phyloP scores from a whole-genome alignment of 768 basidiomycete genomes.

The Termitomyces sp. region DNA sequence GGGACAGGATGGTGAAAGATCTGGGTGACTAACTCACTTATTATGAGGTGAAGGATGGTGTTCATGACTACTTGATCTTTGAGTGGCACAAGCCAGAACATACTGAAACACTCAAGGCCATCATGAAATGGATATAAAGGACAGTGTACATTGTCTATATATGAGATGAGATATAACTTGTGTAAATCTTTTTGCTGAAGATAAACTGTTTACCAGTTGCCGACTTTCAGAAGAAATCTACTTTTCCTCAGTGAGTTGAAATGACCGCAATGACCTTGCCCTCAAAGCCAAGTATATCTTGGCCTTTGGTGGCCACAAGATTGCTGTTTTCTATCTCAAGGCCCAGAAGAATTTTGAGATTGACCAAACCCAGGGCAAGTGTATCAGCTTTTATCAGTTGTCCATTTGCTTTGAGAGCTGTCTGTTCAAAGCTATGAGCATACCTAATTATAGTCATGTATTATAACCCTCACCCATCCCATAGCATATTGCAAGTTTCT shows the following conservation, averaged over 20 bases:
- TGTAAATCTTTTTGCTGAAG: not conserved
- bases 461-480: slow-evolving; percentile 61
- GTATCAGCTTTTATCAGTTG: slow-evolving; percentile 39
- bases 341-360: slow-evolving; percentile 39
- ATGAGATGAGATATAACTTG: too few relatives aligned
- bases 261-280: slow-evolving; percentile 52
- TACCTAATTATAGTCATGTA: not conserved
- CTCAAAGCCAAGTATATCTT: slow-evolving; percentile 44
- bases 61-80: slow-evolving; percentile 55
- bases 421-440: slow-evolving; percentile 22
- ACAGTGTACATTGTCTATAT: not conserved
- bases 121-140: slow-evolving; percentile 43
- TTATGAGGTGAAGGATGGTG: slow-evolving; percentile 45
- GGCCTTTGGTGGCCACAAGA: slow-evolving; percentile 53
- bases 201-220: not conserved
- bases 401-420: slow-evolving; percentile 39
- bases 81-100: slow-evolving; percentile 52
- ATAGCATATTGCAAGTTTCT: slow-evolving; percentile 79
- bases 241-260: slow-evolving; percentile 36
- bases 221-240: slow-evolving; percentile 15
- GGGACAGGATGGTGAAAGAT: slow-evolving; percentile 47
- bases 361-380: slow-evolving; percentile 43
- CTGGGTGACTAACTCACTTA: slow-evolving; percentile 46
- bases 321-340: slow-evolving; percentile 40
- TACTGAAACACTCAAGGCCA: slow-evolving; percentile 40